Evolutionary conservation across 306 rosid genomes (phyloP).

Genomic region (Cicer arietinum): DNA sequence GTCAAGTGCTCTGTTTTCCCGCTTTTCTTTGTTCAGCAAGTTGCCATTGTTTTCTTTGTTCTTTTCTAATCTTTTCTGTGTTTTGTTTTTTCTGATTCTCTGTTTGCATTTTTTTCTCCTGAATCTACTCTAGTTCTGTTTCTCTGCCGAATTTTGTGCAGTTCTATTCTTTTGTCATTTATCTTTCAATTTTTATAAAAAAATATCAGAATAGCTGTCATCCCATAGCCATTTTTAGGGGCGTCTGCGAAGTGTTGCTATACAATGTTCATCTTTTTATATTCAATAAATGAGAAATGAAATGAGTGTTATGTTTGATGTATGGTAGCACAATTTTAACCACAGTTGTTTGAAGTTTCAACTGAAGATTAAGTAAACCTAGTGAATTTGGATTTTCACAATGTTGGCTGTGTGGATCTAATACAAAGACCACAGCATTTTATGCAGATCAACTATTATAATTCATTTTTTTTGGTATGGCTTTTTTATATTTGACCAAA

Average conservation of each 20-base stretch:
- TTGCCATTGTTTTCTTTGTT: too few relatives aligned
- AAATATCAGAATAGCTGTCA: not conserved
- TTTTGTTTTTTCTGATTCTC: too few relatives aligned
- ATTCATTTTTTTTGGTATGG: not conserved
- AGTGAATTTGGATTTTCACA: not conserved
- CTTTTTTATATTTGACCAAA: slow-evolving; percentile 1
- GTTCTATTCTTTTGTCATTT: too few relatives aligned
- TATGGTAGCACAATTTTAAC: not conserved
- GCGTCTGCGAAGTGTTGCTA: not conserved
- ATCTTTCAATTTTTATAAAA: too few relatives aligned
- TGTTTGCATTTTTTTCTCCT: too few relatives aligned
- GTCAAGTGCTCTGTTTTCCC: not conserved
- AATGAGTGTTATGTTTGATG: too few relatives aligned
- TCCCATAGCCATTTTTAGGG: not conserved
- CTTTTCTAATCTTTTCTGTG: too few relatives aligned
- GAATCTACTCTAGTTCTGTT: too few relatives aligned
- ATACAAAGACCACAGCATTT: not conserved
- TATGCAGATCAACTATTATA: not conserved
- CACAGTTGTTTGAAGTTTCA: not conserved
- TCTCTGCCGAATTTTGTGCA: too few relatives aligned
- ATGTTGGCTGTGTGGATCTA: not conserved
- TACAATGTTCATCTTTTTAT: not conserved
- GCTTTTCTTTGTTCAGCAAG: too few relatives aligned
- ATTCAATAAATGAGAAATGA: not conserved
- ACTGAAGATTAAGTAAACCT: not conserved